Percentiles rank a stretch among this genome's conserved stretches.
Evolutionary conservation across 2,329 filamentous ascomycete genomes (phyloP).

Genomic region (Pseudovirgaria hyperparasitica): DNA sequence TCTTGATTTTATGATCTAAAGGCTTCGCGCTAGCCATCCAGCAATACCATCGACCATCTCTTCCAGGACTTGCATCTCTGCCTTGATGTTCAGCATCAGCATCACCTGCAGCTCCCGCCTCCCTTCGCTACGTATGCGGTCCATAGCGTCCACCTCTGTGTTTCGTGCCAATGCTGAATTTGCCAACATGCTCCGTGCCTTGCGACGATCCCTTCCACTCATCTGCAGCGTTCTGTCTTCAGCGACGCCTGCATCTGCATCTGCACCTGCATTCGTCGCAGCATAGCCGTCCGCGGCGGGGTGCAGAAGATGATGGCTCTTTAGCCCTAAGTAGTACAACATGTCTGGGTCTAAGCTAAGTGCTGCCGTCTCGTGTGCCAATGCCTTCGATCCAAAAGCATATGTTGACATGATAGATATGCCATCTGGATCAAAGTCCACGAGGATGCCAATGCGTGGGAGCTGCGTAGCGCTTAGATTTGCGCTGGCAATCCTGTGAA

Average conservation of each 20-base stretch:
- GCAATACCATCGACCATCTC: constrained; percentile 18
- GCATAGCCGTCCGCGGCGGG: constrained; percentile 8
- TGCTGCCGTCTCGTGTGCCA: constrained; percentile 45
- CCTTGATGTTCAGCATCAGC: constrained; percentile 62
- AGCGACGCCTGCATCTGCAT: constrained; percentile 21
- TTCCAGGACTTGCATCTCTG: constrained; percentile 63
- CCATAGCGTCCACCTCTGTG: constrained; percentile 20
- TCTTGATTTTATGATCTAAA: too few species aligned
- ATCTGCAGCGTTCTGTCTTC: constrained; percentile 37
- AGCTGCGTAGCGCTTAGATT: constrained; percentile 36
- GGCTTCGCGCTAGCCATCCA: too few species aligned
- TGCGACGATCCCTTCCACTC: constrained; percentile 43
- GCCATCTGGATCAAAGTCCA: constrained; percentile 69
- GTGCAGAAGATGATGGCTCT: constrained; percentile 17
- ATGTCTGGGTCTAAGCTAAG: constrained; percentile 32
- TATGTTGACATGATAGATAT: constrained; percentile 63
- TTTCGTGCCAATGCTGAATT: too few species aligned
- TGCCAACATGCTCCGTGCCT: constrained; percentile 42
- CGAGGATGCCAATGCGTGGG: constrained; percentile 42
- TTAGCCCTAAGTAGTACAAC: constrained; percentile 55
- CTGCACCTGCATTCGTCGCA: constrained; percentile 5
- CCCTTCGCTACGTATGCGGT: constrained; percentile 27
- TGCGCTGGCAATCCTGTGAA: too few species aligned
- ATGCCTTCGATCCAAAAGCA: constrained; percentile 51
- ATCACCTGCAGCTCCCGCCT: constrained; percentile 54